Conservation (phyloP, 805 yeast species). For the Kazachstania taianensis region DNA sequence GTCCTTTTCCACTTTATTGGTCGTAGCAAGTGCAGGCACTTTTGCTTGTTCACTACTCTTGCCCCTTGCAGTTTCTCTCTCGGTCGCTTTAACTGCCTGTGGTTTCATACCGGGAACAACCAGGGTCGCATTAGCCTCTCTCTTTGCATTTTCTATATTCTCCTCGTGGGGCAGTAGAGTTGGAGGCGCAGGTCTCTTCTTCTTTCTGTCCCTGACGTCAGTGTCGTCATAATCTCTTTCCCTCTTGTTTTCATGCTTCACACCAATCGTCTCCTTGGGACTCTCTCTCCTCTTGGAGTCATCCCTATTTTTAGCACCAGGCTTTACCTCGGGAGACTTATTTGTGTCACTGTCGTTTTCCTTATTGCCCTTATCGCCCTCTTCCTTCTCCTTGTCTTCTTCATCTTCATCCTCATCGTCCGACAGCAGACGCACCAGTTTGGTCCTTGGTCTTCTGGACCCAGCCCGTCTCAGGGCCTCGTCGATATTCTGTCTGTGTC, state of each 20-base stretch:
- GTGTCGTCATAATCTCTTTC: slow-evolving; percentile 5
- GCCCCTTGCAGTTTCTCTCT: slow-evolving; percentile 1
- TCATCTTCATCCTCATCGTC: slow-evolving; percentile 22
- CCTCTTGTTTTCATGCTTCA: slow-evolving; percentile 6
- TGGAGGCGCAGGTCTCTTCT: slow-evolving; percentile 29
- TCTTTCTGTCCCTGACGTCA: slow-evolving; percentile 11
- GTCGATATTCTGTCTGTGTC: slow-evolving; percentile 29
- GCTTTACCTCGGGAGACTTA: background rate
- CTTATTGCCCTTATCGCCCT: slow-evolving; percentile 1
- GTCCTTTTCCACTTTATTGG: background rate
- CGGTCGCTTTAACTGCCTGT: slow-evolving; percentile 7
- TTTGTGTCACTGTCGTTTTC: slow-evolving; percentile 1
- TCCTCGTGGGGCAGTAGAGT: slow-evolving; percentile 25
- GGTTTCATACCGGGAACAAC: slow-evolving; percentile 23
- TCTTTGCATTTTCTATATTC: slow-evolving; percentile 23
- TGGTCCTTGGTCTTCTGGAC: slow-evolving; percentile 27
- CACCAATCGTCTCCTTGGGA: background rate
- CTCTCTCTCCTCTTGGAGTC: background rate
- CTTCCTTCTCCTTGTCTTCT: slow-evolving; percentile 3
- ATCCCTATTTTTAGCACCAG: background rate
- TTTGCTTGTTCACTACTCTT: background rate
- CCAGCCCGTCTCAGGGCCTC: slow-evolving; percentile 30
- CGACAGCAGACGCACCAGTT: slow-evolving; percentile 22
- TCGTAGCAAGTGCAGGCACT: background rate
- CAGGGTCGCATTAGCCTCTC: slow-evolving; percentile 25